Evolutionary conservation across 179 eudicot genomes (phyloP).

Genomic region (Beta macrorhiza): DNA sequence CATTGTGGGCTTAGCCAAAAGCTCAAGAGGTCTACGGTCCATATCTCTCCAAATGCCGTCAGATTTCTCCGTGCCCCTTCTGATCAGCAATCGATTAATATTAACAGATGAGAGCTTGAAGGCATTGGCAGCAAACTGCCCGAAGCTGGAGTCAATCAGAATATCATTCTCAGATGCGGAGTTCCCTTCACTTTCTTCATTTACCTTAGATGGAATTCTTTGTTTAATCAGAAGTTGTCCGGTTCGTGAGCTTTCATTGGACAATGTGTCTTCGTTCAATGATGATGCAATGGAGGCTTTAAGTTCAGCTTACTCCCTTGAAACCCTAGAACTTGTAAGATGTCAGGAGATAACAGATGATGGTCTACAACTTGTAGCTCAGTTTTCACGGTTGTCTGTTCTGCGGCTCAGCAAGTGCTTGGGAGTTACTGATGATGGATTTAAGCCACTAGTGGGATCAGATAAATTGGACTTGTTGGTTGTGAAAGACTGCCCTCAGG

Average conservation of each 20-base stretch:
- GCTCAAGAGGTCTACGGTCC: conserved; percentile 53
- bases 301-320: conserved; percentile 47
- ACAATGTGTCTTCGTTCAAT: conserved; percentile 61
- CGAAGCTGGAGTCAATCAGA: conserved; percentile 53
- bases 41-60: conserved; percentile 71
- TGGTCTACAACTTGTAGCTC: conserved; percentile 59
- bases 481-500: conserved; percentile 79
- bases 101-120: conserved; percentile 73
- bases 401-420: conserved; percentile 67
- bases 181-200: conserved; percentile 71
- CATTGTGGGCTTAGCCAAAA: conserved; percentile 58
- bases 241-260: conserved; percentile 57
- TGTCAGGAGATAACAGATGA: conserved; percentile 89
- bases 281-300: conserved; percentile 78
- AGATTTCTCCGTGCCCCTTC: conserved; percentile 58
- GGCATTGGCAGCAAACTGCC: conserved; percentile 64
- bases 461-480: conserved; percentile 47
- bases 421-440: conserved; percentile 74
- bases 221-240: conserved; percentile 61
- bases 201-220: conserved; percentile 59
- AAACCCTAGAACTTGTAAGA: conserved; percentile 63
- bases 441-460: conserved; percentile 56
- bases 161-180: conserved; percentile 71
- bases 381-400: conserved; percentile 43
- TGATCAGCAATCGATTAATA: conserved; percentile 56